These are phyloP conservation scores for Sphaerulina musiva DNA, from an alignment of 2,329 filamentous ascomycete genomes.

Conservation along the genomic window DNA sequence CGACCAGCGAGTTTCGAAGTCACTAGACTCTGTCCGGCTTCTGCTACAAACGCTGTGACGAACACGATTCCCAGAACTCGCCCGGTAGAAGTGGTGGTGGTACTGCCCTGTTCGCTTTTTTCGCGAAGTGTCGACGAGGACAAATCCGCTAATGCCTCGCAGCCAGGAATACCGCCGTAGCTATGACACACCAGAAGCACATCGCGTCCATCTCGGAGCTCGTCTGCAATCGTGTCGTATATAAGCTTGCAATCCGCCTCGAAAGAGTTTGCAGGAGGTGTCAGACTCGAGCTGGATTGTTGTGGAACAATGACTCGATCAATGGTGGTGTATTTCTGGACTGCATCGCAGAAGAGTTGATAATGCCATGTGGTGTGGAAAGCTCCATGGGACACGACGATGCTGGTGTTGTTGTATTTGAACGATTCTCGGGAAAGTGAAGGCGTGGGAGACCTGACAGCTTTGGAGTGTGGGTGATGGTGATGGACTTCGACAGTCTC, in stretches of 20 bases:
- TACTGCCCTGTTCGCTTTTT: too few species aligned
- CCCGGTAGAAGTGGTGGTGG: neutral
- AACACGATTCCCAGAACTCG: conserved; percentile 19
- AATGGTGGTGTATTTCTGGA: conserved; percentile 7
- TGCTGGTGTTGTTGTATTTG: conserved; percentile 7
- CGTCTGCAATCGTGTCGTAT: conserved; percentile 5
- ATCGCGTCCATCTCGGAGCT: conserved; percentile 12
- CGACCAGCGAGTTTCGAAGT: conserved; percentile 12
- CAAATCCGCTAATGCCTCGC: conserved; percentile 17
- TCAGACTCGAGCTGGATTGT: conserved; percentile 11
- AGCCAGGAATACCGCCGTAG: conserved; percentile 19
- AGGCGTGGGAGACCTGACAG: conserved; percentile 5
- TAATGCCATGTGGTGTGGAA: conserved; percentile 19
- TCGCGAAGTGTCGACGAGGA: neutral
- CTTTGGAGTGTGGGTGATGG: neutral
- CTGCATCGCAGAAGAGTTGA: conserved; percentile 10
- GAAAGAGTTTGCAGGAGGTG: conserved; percentile 13
- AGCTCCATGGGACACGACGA: conserved; percentile 18
- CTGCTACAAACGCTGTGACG: conserved; percentile 20
- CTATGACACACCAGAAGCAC: conserved; percentile 20
- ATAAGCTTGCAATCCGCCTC: conserved; percentile 11
- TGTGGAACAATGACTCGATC: conserved; percentile 10
- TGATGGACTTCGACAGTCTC: neutral
- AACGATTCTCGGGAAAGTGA: neutral
- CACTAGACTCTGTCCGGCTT: conserved; percentile 14